Conservation (phyloP, 2,329 filamentous ascomycete species). For the Pseudopithomyces chartarum region DNA sequence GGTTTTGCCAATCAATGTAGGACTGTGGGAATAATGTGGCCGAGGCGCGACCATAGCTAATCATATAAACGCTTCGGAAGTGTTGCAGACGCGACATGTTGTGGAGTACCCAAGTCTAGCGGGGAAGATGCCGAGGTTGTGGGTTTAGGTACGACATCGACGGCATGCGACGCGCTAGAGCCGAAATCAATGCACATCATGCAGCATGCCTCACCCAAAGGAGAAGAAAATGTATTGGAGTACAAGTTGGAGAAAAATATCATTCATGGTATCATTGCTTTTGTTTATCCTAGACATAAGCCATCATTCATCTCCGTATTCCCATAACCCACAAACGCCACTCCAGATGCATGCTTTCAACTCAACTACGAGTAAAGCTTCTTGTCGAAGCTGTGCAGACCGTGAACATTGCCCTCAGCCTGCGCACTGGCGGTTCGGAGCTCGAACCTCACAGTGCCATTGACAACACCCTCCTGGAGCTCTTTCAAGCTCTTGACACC, state of each 20-base stretch:
- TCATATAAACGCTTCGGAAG: slow-evolving; percentile 14
- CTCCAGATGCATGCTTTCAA: slow-evolving; percentile 31
- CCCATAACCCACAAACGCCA: slow-evolving; percentile 26
- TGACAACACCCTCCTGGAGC: slow-evolving; percentile 75
- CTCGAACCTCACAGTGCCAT: slow-evolving; percentile 86
- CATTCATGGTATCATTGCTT: slow-evolving; percentile 43
- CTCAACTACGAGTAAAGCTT: slow-evolving; percentile 87
- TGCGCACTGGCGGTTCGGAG: slow-evolving; percentile 92
- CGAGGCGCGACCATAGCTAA: slow-evolving; percentile 31
- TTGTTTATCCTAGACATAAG: slow-evolving; percentile 30
- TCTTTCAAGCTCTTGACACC: slow-evolving; percentile 79
- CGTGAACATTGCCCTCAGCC: slow-evolving; percentile 94
- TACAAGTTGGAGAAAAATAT: not conserved
- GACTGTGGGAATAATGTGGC: slow-evolving; percentile 11
- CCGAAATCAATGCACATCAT: not conserved
- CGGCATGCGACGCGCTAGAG: not conserved
- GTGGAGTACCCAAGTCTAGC: slow-evolving; percentile 12
- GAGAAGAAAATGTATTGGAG: not conserved
- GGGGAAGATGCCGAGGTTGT: slow-evolving; percentile 42
- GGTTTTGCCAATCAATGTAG: slow-evolving; percentile 3
- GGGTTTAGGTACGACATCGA: slow-evolving; percentile 4
- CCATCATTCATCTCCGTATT: slow-evolving; percentile 6
- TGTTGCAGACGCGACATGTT: slow-evolving; percentile 5
- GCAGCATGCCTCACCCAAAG: not conserved
- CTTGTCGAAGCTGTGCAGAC: slow-evolving; percentile 98